phyloP scores from a whole-genome alignment of 148 eudicot species.

The Fallopia convolvulus region DNA sequence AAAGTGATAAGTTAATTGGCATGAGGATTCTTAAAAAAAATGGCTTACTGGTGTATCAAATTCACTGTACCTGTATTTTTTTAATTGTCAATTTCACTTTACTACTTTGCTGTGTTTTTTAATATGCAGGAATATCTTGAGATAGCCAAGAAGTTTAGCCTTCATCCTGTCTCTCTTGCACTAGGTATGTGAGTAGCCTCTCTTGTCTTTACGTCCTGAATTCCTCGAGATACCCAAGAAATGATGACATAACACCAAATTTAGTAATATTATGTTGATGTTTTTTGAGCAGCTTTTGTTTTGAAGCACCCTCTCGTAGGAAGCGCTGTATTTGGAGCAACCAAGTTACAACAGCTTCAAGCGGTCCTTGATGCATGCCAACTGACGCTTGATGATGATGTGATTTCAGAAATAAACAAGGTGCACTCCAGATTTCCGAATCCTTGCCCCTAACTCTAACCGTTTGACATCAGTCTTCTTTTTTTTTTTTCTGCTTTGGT shows the following conservation, averaged over 20 bases:
- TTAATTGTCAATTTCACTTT: neutral
- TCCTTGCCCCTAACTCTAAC: conserved; percentile 52
- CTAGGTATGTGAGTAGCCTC: conserved; percentile 38
- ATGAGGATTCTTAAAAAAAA: neutral
- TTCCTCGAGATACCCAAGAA: neutral
- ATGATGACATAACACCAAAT: neutral
- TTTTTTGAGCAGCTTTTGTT: conserved; percentile 54
- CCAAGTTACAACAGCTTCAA: conserved; percentile 68
- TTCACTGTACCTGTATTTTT: too few relatives aligned
- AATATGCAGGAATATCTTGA: conserved; percentile 57
- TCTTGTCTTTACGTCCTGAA: neutral
- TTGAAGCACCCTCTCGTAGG: conserved; percentile 75
- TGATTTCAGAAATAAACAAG: conserved; percentile 48
- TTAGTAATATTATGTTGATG: neutral
- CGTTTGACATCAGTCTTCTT: too few relatives aligned
- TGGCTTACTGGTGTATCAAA: neutral
- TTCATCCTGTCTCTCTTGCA: conserved; percentile 77
- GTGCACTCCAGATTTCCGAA: conserved; percentile 61
- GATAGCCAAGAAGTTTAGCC: conserved; percentile 54
- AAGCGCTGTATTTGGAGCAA: conserved; percentile 82
- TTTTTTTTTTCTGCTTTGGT: too few relatives aligned
- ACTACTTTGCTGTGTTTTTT: neutral
- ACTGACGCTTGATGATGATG: conserved; percentile 39
- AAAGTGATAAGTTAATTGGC: neutral
- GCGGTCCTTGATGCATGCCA: conserved; percentile 56